These are phyloP conservation scores for Leccinum arenicola DNA, from an alignment of 768 basidiomycete species.

Conservation along the genomic window DNA sequence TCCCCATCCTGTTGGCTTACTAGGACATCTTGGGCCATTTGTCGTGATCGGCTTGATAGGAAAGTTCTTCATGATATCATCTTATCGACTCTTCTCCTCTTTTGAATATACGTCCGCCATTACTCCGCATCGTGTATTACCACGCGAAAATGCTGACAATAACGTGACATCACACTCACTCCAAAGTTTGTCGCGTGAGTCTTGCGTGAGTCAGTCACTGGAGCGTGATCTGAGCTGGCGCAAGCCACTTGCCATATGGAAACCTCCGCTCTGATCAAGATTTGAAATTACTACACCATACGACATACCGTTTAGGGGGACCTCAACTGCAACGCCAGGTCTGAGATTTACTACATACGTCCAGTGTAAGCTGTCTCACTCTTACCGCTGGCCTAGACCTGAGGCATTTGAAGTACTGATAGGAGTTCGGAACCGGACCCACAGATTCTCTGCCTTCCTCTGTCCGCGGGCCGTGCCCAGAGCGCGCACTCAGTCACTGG, in stretches of 20 bases:
- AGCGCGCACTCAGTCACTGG: background rate
- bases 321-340: background rate
- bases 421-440: background rate
- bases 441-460: background rate
- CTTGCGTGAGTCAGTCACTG: background rate
- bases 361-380: background rate
- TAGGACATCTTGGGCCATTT: background rate
- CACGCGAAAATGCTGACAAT: background rate
- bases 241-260: slow-evolving; percentile 2
- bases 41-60: background rate
- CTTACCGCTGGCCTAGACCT: background rate
- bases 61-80: background rate
- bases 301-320: background rate
- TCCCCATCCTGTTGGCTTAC: background rate
- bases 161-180: background rate
- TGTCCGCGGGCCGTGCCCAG: background rate
- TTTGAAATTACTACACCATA: slow-evolving; percentile 10
- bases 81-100: background rate
- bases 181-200: background rate
- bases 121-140: background rate
- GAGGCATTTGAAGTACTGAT: background rate
- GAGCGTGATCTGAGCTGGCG: slow-evolving; percentile 1
- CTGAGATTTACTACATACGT: background rate
- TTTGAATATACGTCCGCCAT: background rate
- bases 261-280: background rate